phyloP scores from a whole-genome alignment of 2,329 filamentous ascomycete species.

The Fusarium aywerte region DNA sequence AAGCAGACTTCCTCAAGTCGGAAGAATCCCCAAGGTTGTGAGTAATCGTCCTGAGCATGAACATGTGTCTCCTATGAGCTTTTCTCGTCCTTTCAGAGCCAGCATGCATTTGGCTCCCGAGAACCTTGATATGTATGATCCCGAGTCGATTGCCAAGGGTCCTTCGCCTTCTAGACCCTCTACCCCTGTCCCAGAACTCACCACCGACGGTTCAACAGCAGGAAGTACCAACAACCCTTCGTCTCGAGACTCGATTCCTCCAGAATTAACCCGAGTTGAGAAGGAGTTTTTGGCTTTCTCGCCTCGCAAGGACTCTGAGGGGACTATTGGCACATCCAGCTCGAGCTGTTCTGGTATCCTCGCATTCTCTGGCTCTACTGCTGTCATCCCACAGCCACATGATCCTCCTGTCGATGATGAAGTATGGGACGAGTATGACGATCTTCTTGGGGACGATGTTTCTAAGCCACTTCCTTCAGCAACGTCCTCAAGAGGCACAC shows the following conservation, averaged over 20 bases:
- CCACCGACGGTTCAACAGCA: slow-evolving; percentile 51
- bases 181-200: slow-evolving; percentile 53
- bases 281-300: slow-evolving; percentile 81
- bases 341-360: slow-evolving; percentile 75
- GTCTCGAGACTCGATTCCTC: slow-evolving; percentile 47
- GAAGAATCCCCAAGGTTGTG: slow-evolving; percentile 85
- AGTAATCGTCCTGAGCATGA: slow-evolving; percentile 74
- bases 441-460: slow-evolving; percentile 76
- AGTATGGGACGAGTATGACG: slow-evolving; percentile 94
- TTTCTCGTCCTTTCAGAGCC: slow-evolving; percentile 81
- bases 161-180: slow-evolving; percentile 57
- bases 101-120: slow-evolving; percentile 56
- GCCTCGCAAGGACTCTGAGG: slow-evolving; percentile 75
- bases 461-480: slow-evolving; percentile 60
- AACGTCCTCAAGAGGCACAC: slow-evolving; percentile 65
- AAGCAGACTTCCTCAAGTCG: slow-evolving; percentile 81
- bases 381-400: slow-evolving; percentile 70
- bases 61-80: slow-evolving; percentile 78
- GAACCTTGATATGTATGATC: slow-evolving; percentile 46
- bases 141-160: slow-evolving; percentile 60
- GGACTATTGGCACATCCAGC: slow-evolving; percentile 56
- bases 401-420: slow-evolving; percentile 82
- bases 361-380: slow-evolving; percentile 71
- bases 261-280: slow-evolving; percentile 44
- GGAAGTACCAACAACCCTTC: slow-evolving; percentile 50